Evolutionary conservation across 305 asterid species (phyloP).

Genomic region (Galium porrigens): DNA sequence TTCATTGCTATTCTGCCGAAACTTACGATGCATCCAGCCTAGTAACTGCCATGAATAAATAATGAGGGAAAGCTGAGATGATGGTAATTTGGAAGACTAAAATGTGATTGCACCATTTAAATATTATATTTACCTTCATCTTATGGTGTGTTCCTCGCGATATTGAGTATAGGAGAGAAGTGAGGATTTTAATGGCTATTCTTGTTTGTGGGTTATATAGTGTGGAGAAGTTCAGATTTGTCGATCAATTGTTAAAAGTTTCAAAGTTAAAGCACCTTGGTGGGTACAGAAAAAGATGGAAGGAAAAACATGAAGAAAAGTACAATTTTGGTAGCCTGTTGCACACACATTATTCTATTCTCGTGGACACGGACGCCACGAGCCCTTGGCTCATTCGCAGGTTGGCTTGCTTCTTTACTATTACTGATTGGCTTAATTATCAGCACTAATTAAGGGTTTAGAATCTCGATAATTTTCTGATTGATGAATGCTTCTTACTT

Average conservation of each 20-base stretch:
- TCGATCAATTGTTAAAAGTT: slow-evolving; percentile 6
- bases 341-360: slow-evolving; percentile 6
- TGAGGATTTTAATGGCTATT: slow-evolving; percentile 10
- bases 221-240: slow-evolving; percentile 9
- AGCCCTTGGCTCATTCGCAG: neutral
- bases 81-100: neutral
- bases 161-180: slow-evolving; percentile 11
- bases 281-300: slow-evolving; percentile 11
- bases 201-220: slow-evolving; percentile 11
- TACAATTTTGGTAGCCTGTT: slow-evolving; percentile 13
- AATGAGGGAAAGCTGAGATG: slow-evolving; percentile 7
- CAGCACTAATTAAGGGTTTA: neutral
- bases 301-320: slow-evolving; percentile 18
- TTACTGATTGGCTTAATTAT: slow-evolving; percentile 1
- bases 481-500: neutral
- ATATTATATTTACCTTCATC: slow-evolving; percentile 22
- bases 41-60: slow-evolving; percentile 49
- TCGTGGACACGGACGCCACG: neutral
- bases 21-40: slow-evolving; percentile 95
- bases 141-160: slow-evolving; percentile 12
- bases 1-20: slow-evolving; percentile 58
- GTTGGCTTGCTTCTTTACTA: neutral
- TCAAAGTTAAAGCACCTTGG: slow-evolving; percentile 7
- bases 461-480: neutral
- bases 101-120: slow-evolving; percentile 8